Evolutionary conservation across 75 land plant species (phyloP).

Genomic region (Ceratopteris richardii): DNA sequence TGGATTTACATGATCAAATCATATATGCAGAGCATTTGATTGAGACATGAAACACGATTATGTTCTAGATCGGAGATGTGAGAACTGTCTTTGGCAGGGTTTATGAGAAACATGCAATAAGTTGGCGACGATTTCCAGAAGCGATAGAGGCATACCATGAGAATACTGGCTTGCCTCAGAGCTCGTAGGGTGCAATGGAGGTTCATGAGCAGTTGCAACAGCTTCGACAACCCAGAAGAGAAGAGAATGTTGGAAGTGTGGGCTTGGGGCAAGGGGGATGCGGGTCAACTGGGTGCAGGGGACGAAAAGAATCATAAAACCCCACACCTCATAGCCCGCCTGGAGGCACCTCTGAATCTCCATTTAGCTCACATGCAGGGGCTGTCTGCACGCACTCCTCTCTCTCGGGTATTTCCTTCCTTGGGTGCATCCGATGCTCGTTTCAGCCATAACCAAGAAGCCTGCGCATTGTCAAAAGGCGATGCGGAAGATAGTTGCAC

Average conservation of each 20-base stretch:
- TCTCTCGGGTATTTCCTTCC: not conserved
- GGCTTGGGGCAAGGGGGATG: constrained; percentile 7
- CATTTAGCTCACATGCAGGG: constrained; percentile 4
- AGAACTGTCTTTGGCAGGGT: too few relatives aligned
- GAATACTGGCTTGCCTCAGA: too few relatives aligned
- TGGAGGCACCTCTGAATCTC: not conserved
- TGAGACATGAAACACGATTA: too few relatives aligned
- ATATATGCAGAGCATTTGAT: too few relatives aligned
- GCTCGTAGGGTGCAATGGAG: too few relatives aligned
- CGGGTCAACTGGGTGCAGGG: constrained; percentile 5
- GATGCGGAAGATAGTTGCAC: not conserved
- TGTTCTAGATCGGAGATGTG: too few relatives aligned
- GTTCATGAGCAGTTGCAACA: too few relatives aligned
- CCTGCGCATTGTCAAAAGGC: not conserved
- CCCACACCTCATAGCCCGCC: constrained; percentile 1
- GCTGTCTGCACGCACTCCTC: not conserved
- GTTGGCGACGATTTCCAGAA: too few relatives aligned
- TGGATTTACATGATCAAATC: too few relatives aligned
- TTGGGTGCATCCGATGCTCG: too few relatives aligned
- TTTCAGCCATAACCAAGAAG: not conserved
- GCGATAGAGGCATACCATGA: too few relatives aligned
- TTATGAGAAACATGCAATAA: too few relatives aligned
- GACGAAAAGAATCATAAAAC: not conserved
- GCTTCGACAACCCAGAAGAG: not conserved
- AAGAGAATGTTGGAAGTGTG: constrained; percentile 1